Base-by-base conservation (phyloP, 371 early-diverging fungal species). In the Aphelidium insulamus region DNA sequence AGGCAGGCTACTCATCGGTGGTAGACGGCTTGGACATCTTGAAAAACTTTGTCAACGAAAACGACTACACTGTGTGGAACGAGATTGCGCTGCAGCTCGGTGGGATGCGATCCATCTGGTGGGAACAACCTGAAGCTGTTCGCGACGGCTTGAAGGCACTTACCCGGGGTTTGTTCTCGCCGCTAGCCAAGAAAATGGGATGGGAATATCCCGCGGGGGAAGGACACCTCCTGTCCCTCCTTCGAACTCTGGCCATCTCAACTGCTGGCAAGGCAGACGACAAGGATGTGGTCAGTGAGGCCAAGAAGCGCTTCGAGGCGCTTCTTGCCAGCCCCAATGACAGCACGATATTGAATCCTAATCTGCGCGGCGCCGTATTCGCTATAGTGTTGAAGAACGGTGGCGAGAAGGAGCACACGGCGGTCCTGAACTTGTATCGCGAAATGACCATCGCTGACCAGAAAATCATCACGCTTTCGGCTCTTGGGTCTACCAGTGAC, bases 321-420 rank as follows among this genome's bases (percentile, higher is more conserved):
- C 74, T 64, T 33, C 57, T 65, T 36, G 42, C 43, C 11, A 66
- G 63, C 26, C 58, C 62, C 27, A 55, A 68, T 33, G 38, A 44
- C 33, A 52, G 62, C 16, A 74, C 70, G 0, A 21, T 21, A 12
- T 37, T 94, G 22, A 75, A 77, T 39, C 76, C 88, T 25, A 77
- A 86, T 50, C 45, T 91, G 15, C 76, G 82, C n/a, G 67, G 69
- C 17, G 50, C 74, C 2, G 78, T 81, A 0, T 90, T 66, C 49
- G 54, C 56, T 37, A 69, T 77, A 37, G 80, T 75, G 3, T 50
- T 86, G 16, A 37, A 52, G 26, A 53, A 71, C 42, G 77, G 77
- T 8, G 69, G 64, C 19, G 55, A 56, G 15, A 61, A 65, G 24
- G 82, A 81, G 34, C 82, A 74, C 61, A 77, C 82, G 20, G 50